Percentiles rank a stretch among this genome's conserved stretches.
These are phyloP conservation scores for Stentor coeruleus DNA, from an alignment of 73 alveolate species.

Conservation along the genomic window DNA sequence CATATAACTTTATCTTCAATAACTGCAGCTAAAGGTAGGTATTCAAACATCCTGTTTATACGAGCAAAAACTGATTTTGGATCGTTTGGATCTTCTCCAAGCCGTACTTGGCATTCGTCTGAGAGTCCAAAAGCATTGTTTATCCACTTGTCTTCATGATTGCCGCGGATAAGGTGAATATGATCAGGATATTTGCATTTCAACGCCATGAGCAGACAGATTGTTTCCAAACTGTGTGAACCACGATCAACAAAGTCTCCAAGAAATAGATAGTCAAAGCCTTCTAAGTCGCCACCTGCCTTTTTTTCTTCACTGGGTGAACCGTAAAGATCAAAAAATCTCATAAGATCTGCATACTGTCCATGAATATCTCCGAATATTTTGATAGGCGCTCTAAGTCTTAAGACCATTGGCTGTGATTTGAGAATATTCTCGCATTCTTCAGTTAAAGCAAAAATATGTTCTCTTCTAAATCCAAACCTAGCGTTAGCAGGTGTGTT, in stretches of 20 bases:
- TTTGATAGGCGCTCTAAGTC: constrained; percentile 86
- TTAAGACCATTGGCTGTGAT: constrained; percentile 85
- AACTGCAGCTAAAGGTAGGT: constrained; percentile 90
- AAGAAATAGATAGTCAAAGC: constrained; percentile 84
- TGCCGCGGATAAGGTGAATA: constrained; percentile 77
- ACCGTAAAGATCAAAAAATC: constrained; percentile 93
- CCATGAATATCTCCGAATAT: constrained; percentile 99
- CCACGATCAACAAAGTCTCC: constrained; percentile 97
- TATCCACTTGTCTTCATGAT: constrained; percentile 87
- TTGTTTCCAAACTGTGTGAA: constrained; percentile 88
- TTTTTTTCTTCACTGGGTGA: constrained; percentile 73
- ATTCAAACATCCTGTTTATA: constrained; percentile 87
- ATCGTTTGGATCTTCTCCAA: constrained; percentile 94
- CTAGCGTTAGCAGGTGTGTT: constrained; percentile 44
- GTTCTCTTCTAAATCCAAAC: constrained; percentile 67
- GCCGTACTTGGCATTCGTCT: constrained; percentile 95
- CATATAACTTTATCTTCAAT: constrained; percentile 85
- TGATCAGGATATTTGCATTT: constrained; percentile 82
- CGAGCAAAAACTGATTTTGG: constrained; percentile 37
- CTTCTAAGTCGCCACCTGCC: constrained; percentile 74
- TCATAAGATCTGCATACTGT: constrained; percentile 95
- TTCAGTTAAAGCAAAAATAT: constrained; percentile 72
- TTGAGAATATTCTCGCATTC: constrained; percentile 69
- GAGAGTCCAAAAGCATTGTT: constrained; percentile 94
- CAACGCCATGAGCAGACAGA: constrained; percentile 92